Evolutionary conservation across 192 early-diverging fungal genomes (phyloP).

Genomic region (Irineochytrium annulatum): DNA sequence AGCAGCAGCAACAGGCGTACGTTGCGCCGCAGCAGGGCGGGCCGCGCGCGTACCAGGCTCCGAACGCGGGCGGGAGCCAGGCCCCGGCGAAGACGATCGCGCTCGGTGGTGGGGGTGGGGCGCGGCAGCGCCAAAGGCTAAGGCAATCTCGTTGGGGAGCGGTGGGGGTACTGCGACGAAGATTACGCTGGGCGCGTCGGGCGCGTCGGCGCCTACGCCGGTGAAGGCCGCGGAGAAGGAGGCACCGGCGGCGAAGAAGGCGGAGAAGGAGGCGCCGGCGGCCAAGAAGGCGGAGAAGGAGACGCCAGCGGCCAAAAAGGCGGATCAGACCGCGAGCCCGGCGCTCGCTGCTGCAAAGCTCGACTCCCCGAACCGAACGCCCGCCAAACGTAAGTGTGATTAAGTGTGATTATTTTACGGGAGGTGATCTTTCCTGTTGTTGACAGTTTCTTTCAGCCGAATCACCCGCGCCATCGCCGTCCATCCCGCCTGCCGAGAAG

Average conservation of each 20-base stretch:
- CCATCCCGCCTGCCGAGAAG: constrained; percentile 2
- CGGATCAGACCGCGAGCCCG: not conserved
- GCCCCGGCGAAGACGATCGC: constrained; percentile 29
- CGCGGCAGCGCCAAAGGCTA: constrained; percentile 16
- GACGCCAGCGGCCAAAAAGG: constrained; percentile 7
- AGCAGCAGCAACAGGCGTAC: constrained; percentile 29
- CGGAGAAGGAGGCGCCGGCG: constrained; percentile 16
- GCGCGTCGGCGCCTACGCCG: constrained; percentile 15
- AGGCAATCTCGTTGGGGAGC: constrained; percentile 14
- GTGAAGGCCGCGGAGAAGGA: constrained; percentile 25
- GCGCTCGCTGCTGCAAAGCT: not conserved
- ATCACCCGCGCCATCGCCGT: too few species aligned
- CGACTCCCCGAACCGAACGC: too few species aligned
- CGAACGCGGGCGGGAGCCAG: constrained; percentile 19
- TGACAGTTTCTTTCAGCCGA: too few species aligned
- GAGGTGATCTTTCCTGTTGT: too few species aligned
- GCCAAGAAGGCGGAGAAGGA: too few species aligned
- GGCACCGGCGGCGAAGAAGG: not conserved
- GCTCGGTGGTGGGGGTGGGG: constrained; percentile 14
- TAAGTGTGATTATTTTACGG: too few species aligned
- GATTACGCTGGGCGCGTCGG: constrained; percentile 19
- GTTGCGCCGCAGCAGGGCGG: constrained; percentile 17
- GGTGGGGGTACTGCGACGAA: constrained; percentile 13
- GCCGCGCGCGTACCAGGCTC: constrained; percentile 31
- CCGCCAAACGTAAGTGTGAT: too few species aligned